These are phyloP conservation scores for Cladosporium sphaerospermum DNA, from an alignment of 2,329 filamentous ascomycete species.

Conservation along the genomic window DNA sequence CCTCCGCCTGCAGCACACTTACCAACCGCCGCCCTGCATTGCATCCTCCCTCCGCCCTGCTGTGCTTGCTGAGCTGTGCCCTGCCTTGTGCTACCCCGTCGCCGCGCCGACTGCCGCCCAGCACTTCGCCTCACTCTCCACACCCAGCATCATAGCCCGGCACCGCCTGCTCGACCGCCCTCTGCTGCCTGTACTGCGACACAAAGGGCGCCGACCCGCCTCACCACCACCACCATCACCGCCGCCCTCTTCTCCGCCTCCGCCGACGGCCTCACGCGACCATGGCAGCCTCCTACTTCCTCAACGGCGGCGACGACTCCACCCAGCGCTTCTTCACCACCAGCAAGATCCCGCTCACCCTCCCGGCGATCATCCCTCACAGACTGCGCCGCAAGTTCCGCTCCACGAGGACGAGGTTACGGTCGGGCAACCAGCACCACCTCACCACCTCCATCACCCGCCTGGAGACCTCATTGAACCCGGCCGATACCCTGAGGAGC, in stretches of 20 bases:
- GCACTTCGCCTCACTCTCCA: not conserved
- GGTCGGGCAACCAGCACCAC: constrained; percentile 51
- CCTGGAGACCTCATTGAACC: constrained; percentile 76
- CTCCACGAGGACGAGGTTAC: constrained; percentile 55
- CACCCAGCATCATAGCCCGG: constrained; percentile 13
- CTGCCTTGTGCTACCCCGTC: constrained; percentile 1
- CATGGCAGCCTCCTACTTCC: constrained; percentile 25
- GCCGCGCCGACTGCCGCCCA: not conserved
- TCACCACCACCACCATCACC: constrained; percentile 24
- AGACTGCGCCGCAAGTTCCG: constrained; percentile 61
- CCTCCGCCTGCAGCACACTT: not conserved
- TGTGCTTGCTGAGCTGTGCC: not conserved
- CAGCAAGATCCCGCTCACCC: constrained; percentile 40
- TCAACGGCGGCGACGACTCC: constrained; percentile 23
- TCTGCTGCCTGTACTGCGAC: constrained; percentile 21
- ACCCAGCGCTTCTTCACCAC: constrained; percentile 36
- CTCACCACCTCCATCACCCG: constrained; percentile 65
- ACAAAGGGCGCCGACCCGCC: constrained; percentile 17
- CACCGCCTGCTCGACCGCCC: constrained; percentile 19
- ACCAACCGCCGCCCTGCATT: not conserved
- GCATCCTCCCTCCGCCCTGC: constrained; percentile 1
- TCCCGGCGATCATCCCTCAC: constrained; percentile 54
- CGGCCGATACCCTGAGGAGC: constrained; percentile 67
- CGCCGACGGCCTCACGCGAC: not conserved
- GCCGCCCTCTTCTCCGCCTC: constrained; percentile 20